Base-by-base conservation (phyloP, 495 filamentous ascomycete species). In the Usnea hakonensis region DNA sequence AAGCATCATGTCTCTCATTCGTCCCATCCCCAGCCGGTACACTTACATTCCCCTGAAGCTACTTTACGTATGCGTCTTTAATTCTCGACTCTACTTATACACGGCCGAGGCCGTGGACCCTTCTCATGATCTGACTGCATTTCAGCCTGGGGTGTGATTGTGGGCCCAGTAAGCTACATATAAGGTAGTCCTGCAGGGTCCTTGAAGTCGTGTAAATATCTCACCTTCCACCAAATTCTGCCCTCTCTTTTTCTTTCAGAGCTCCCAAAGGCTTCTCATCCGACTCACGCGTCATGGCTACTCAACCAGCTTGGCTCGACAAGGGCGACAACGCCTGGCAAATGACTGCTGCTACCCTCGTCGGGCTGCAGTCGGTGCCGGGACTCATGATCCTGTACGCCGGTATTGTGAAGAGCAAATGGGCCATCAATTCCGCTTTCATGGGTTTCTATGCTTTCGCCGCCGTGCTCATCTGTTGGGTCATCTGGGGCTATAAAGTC, bases 391-490 rank as follows among this genome's bases (percentile, higher is more conserved):
- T 83, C 14, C 70, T 83, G 33, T 83, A 83, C 67, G 78, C 78
- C 21, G 81, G 81, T 11, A 72, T 81, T 43, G 79, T 83, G 38
- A 82, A 83, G 72, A 76, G 77, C 68, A 83, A 83, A 71, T 83
- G 79, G 80, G 79, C 78, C 52, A 79, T 82, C 69, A 82, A 82
- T 65, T 78, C 74, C 26, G 79, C 78, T 36, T 81, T 82, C 73
- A 82, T 83, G 80, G 77, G 73, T 30, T 82, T 83, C 64, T 83
- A 83, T 66, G 81, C 79, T 64, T 83, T 83, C 67, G 73, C 75
- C 43, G 68, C 72, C 28, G 79, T 81, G 16, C 73, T 83, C 26
- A 73, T 83, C 30, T 80, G 77, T 72, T 83, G 81, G 81, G 76
- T 82, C n/a, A 74, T 81, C 23, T 83, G 75, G 73, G 81, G 71